Base-by-base conservation (phyloP, 768 basidiomycete genomes). In the Rubroboletus satanas region DNA sequence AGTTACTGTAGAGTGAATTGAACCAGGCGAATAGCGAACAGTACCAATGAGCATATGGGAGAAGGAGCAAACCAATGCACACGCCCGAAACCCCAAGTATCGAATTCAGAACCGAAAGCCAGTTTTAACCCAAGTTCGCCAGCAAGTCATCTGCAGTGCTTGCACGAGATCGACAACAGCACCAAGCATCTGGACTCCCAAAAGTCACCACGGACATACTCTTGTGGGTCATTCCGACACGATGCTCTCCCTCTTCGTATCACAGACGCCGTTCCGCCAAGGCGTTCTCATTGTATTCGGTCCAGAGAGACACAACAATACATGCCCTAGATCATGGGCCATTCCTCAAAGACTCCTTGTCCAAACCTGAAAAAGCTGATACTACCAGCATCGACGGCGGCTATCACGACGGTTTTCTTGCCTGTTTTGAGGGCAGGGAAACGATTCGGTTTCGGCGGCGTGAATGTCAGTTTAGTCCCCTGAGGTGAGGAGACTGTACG, bases 291-390 rank as follows among this genome's bases (percentile, higher is more conserved):
- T 15, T 17, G 3, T 18, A 32, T 50, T 11, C 7, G 9, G 9
- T 15, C 28, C 11, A 3, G 28, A 46, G 12, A 17, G 15, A 45
- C 8, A 35, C 18, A 3, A 18, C 1, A 48, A 28, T 0, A 12
- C 5, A 45, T 21, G 23, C 26, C 5, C 54, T 66, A 69, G 17
- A 50, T 36, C 85, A 93, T 89, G 0, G 90, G 85, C 82, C 88
- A 87, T 62, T 93, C 90, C 50, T 82, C 84, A 68, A 98, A 98
- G 9, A 78, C 83, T 0, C 92, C 90, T 65, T 93, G 80, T 7
- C 88, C 85, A 60, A 98, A 93, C 50, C 89, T 77, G 73, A 93
- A 90, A 76, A 97, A 95, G 60, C 89, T 88, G 41, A 87, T 87
- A 58, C 81, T 92, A 9, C 95, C 93, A 2, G 83, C 80, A 71